Conservation (phyloP, 2,329 filamentous ascomycete genomes). For the Leptosphaerulina australis region DNA sequence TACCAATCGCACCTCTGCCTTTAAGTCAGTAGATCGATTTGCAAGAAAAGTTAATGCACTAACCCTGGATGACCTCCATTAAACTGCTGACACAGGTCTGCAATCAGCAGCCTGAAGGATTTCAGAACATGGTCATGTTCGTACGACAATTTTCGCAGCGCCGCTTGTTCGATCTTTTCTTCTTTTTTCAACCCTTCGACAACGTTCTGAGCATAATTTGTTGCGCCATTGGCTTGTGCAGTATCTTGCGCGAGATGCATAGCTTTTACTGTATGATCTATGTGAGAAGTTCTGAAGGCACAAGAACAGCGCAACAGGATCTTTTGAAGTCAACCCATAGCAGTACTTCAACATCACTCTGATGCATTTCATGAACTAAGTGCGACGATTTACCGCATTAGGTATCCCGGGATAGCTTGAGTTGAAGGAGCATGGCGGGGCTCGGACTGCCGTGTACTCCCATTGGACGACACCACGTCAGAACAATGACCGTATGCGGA, state of each 20-base stretch:
- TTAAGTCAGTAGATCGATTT: constrained; percentile 4
- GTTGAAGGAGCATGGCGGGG: not conserved
- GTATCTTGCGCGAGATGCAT: constrained; percentile 30
- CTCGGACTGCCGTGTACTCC: constrained; percentile 4
- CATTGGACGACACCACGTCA: not conserved
- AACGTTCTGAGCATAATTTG: constrained; percentile 34
- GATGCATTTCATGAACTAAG: not conserved
- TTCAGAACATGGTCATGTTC: constrained; percentile 61
- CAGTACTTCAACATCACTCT: not conserved
- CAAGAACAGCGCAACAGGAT: not conserved
- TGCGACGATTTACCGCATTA: constrained; percentile 5
- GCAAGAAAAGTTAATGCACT: constrained; percentile 17
- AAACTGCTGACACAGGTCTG: constrained; percentile 73
- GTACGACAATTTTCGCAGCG: constrained; percentile 28
- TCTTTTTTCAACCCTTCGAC: constrained; percentile 31
- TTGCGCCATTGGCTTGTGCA: constrained; percentile 20
- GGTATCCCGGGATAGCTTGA: constrained; percentile 1
- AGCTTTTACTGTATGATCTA: not conserved
- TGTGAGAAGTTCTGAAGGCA: not conserved
- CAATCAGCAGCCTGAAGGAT: constrained; percentile 67
- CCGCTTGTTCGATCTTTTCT: constrained; percentile 28
- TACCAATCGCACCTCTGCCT: constrained; percentile 62
- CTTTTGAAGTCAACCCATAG: constrained; percentile 8
- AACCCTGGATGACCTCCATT: constrained; percentile 72
- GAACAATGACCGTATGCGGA: not conserved